Percentiles rank a stretch among this genome's conserved stretches.
Conservation (phyloP, 495 filamentous ascomycete species). For the Aspergillus biplanus region DNA sequence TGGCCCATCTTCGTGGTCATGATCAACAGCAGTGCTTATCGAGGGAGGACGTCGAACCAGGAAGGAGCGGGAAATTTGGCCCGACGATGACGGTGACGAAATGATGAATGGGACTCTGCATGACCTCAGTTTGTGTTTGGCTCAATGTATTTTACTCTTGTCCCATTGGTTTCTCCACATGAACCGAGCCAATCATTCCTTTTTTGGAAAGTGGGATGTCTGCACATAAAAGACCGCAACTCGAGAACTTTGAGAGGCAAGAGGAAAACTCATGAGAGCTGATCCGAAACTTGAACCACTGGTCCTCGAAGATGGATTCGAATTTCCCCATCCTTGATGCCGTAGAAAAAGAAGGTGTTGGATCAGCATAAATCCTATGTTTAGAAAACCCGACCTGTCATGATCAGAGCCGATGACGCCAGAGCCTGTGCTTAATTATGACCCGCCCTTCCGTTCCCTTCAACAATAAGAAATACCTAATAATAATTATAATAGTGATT, state of each 20-base stretch:
- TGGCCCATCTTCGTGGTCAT: background rate
- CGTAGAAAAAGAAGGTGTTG: background rate
- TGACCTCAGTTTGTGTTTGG: constrained; percentile 2
- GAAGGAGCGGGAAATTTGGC: constrained; percentile 1
- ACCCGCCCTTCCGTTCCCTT: constrained; percentile 15
- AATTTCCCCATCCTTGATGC: background rate
- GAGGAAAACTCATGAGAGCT: background rate
- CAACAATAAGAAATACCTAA: constrained; percentile 7
- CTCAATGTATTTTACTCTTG: background rate
- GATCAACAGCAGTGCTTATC: background rate
- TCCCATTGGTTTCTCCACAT: constrained; percentile 5
- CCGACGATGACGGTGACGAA: background rate
- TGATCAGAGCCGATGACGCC: constrained; percentile 13
- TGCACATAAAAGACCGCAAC: background rate
- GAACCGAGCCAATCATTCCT: background rate
- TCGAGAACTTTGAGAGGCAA: background rate
- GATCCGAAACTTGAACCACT: background rate
- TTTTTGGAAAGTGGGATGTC: constrained; percentile 4
- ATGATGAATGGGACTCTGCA: background rate
- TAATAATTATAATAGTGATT: background rate
- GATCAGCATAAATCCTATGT: background rate
- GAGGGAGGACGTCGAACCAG: background rate
- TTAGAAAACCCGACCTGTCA: constrained; percentile 1
- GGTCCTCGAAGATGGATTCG: too few species aligned
- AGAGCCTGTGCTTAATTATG: constrained; percentile 15